Conservation (phyloP, 2,329 filamentous ascomycete species). For the Aspergillus sp. region DNA sequence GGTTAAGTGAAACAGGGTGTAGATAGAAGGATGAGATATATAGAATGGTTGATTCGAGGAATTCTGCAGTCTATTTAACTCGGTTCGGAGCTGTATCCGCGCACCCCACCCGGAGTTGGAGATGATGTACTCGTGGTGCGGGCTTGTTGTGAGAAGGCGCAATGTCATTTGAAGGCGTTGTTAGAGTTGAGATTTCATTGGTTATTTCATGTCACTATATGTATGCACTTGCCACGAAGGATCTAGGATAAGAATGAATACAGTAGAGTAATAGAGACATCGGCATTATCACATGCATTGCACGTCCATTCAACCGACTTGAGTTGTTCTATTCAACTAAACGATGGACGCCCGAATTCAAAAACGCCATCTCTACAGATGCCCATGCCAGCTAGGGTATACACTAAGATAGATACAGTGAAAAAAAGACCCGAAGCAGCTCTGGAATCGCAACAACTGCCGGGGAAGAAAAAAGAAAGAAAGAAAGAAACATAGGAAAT, state of each 20-base stretch:
- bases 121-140: slow-evolving; percentile 28
- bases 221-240: neutral
- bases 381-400: slow-evolving; percentile 32
- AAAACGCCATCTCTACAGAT: slow-evolving; percentile 35
- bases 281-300: neutral
- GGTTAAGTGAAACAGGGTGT: neutral
- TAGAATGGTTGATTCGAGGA: neutral
- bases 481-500: slow-evolving; percentile 4
- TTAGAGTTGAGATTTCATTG: neutral
- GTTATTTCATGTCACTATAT: neutral
- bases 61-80: neutral
- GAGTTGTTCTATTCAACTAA: neutral
- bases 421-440: slow-evolving; percentile 2
- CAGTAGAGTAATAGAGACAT: neutral
- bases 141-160: slow-evolving; percentile 13
- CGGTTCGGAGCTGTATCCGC: neutral
- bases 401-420: slow-evolving; percentile 17
- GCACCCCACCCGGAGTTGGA: slow-evolving; percentile 38
- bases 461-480: neutral
- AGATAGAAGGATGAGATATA: neutral
- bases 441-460: neutral
- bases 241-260: neutral
- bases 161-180: slow-evolving; percentile 8
- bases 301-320: neutral
- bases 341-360: slow-evolving; percentile 5